These are phyloP conservation scores for Vachellia pachyceras DNA, from an alignment of 306 rosid genomes.

Conservation along the genomic window DNA sequence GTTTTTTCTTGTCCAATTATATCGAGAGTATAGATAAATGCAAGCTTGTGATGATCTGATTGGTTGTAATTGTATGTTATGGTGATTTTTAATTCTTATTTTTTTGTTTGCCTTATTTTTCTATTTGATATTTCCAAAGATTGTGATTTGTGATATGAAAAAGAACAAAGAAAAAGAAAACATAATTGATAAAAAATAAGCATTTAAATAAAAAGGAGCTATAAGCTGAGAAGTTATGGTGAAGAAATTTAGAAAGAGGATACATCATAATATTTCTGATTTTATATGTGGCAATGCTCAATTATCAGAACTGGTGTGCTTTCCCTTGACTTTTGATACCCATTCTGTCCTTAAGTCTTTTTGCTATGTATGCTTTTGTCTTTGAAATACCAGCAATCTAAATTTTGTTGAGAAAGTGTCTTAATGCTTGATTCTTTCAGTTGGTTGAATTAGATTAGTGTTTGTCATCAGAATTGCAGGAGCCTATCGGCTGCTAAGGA, in stretches of 20 bases:
- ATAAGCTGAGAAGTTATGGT: constrained; percentile 11
- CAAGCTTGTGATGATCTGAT: not conserved
- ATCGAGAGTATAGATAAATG: constrained; percentile 2
- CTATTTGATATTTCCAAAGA: not conserved
- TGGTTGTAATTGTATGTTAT: not conserved
- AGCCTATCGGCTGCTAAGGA: constrained; percentile 52
- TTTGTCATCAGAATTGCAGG: constrained; percentile 59
- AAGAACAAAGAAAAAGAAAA: not conserved
- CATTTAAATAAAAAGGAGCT: constrained; percentile 1
- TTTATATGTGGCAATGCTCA: constrained; percentile 29
- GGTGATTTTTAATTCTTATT: not conserved
- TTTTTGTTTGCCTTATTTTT: not conserved
- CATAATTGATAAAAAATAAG: not conserved
- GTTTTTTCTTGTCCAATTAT: constrained; percentile 9
- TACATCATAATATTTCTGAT: constrained; percentile 19
- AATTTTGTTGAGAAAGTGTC: constrained; percentile 12
- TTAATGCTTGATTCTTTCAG: constrained; percentile 6
- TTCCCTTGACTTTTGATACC: constrained; percentile 21
- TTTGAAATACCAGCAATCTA: constrained; percentile 22
- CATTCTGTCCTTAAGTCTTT: constrained; percentile 27
- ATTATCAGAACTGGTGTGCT: constrained; percentile 13
- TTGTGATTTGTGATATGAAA: not conserved
- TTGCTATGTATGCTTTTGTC: constrained; percentile 23
- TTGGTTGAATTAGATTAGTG: constrained; percentile 39
- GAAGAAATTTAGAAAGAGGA: constrained; percentile 5